Conservation (phyloP, 208 protist species). For the Leptomonas seymouri region DNA sequence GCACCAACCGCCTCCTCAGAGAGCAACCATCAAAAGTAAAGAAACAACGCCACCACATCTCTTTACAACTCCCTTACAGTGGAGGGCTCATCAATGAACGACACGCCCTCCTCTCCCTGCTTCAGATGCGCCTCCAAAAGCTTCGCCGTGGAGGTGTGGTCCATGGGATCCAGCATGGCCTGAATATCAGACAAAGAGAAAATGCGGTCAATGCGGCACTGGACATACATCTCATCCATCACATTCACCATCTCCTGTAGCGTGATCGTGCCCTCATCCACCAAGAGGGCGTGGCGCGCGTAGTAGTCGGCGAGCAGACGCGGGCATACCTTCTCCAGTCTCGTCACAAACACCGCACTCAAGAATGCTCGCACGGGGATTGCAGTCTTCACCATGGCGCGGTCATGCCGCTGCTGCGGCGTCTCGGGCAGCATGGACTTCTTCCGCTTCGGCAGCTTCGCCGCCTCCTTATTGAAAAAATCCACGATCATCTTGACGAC, state of each 20-base stretch:
- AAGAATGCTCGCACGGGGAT: conserved; percentile 70
- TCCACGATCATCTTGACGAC: conserved; percentile 58
- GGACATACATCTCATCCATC: conserved; percentile 79
- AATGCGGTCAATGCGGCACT: conserved; percentile 52
- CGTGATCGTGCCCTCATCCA: conserved; percentile 77
- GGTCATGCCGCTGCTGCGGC: conserved; percentile 62
- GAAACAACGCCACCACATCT: not conserved
- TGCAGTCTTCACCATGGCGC: conserved; percentile 57
- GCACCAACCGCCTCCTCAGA: too few species aligned
- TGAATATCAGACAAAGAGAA: conserved; percentile 50
- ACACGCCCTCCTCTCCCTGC: conserved; percentile 34
- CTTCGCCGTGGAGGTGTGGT: conserved; percentile 20
- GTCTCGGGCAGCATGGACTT: conserved; percentile 50
- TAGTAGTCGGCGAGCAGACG: conserved; percentile 69
- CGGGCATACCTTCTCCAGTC: conserved; percentile 59
- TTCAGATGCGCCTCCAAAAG: conserved; percentile 37
- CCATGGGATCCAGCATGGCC: conserved; percentile 43
- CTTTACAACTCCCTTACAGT: conserved; percentile 1
- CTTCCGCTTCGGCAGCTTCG: conserved; percentile 64
- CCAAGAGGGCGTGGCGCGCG: conserved; percentile 63
- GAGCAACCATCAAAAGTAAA: too few species aligned
- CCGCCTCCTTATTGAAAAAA: conserved; percentile 66
- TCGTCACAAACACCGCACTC: conserved; percentile 50
- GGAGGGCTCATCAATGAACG: conserved; percentile 22
- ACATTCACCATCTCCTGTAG: conserved; percentile 88